phyloP scores from a whole-genome alignment of 2,329 filamentous ascomycete species.

The Talaromyces sp. region DNA sequence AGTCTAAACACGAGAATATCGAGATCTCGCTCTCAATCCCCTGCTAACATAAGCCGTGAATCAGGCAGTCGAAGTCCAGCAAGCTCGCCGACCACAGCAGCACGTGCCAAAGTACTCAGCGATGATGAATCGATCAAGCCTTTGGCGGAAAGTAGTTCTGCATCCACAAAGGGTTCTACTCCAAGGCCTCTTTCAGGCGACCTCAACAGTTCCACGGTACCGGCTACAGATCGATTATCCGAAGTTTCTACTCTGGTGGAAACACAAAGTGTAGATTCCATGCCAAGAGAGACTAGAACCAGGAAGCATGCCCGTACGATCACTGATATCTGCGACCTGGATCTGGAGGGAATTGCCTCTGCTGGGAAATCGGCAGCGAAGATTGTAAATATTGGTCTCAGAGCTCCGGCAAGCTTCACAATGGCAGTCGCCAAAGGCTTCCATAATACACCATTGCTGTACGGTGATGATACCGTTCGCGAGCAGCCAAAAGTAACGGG shows the following conservation, averaged over 20 bases:
- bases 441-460: constrained; percentile 78
- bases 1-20: constrained; percentile 36
- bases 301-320: constrained; percentile 7
- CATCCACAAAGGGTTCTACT: not conserved
- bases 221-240: not conserved
- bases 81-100: not conserved
- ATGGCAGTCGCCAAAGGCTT: constrained; percentile 79
- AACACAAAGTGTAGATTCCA: not conserved
- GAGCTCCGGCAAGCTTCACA: constrained; percentile 79
- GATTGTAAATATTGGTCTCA: constrained; percentile 70
- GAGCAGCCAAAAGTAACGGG: constrained; percentile 75
- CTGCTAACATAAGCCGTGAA: not conserved
- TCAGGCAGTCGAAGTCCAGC: not conserved
- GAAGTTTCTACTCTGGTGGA: not conserved
- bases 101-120: not conserved
- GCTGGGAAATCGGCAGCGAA: constrained; percentile 61
- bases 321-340: constrained; percentile 2
- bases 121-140: not conserved
- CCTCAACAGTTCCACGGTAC: not conserved
- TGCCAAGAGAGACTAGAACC: not conserved
- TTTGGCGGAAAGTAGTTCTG: not conserved
- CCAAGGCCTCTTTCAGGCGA: not conserved
- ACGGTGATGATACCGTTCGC: constrained; percentile 76
- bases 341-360: not conserved
- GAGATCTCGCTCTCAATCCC: constrained; percentile 13